phyloP scores from a whole-genome alignment of 148 eudicot genomes.

The Nepenthes gracilis region DNA sequence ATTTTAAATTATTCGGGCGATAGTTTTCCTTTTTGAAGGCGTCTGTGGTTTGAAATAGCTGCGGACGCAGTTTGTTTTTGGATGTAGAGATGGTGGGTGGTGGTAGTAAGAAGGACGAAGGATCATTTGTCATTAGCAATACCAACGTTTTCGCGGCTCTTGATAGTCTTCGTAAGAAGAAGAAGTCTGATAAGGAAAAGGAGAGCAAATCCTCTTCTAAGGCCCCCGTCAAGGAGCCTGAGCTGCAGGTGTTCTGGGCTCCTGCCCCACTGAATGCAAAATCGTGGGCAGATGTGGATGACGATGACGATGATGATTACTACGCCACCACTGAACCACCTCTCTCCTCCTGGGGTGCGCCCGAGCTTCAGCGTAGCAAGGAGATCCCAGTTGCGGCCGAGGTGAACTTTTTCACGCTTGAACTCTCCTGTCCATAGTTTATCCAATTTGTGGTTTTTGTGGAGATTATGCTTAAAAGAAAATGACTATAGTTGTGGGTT shows the following conservation, averaged over 20 bases:
- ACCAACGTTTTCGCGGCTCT: slow-evolving; percentile 83
- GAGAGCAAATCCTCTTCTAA: slow-evolving; percentile 41
- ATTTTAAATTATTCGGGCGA: too few relatives aligned
- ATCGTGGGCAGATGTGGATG: slow-evolving; percentile 98
- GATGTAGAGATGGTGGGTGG: slow-evolving; percentile 51
- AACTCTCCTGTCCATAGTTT: too few relatives aligned
- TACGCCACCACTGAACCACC: slow-evolving; percentile 86
- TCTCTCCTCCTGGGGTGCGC: slow-evolving; percentile 42
- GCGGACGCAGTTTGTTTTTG: background rate
- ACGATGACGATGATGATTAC: slow-evolving; percentile 90
- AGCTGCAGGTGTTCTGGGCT: slow-evolving; percentile 51
- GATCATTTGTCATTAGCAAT: slow-evolving; percentile 45
- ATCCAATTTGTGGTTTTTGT: too few relatives aligned
- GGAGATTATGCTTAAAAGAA: too few relatives aligned
- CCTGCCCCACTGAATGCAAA: slow-evolving; percentile 55
- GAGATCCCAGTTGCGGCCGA: slow-evolving; percentile 20
- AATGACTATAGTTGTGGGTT: too few relatives aligned
- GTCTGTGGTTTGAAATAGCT: background rate
- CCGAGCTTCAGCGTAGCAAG: slow-evolving; percentile 13
- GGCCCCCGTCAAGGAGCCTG: slow-evolving; percentile 26
- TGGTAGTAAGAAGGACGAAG: slow-evolving; percentile 45
- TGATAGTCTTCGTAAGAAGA: slow-evolving; percentile 73
- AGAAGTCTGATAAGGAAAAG: slow-evolving; percentile 55
- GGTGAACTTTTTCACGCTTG: slow-evolving; percentile 17
- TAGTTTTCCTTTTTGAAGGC: background rate